phyloP scores from a whole-genome alignment of 2,329 filamentous ascomycete genomes.

The Monilinia aucupariae region DNA sequence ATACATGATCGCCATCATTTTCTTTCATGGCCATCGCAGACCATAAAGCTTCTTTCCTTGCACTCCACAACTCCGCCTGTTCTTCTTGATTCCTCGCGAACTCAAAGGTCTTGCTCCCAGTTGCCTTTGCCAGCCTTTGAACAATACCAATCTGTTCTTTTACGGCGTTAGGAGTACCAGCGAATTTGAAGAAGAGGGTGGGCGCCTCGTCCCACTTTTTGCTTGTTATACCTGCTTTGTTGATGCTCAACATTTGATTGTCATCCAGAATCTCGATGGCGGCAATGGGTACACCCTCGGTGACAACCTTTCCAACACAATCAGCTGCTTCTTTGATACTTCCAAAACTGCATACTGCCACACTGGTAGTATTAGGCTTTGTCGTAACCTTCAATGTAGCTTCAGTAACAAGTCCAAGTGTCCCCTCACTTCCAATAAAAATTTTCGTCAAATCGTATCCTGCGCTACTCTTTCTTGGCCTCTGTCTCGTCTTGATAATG shows the following conservation, averaged over 20 bases:
- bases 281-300: slow-evolving; percentile 74
- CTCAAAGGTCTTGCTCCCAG: slow-evolving; percentile 66
- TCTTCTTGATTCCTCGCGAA: slow-evolving; percentile 68
- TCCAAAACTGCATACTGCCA: slow-evolving; percentile 67
- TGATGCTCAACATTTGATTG: slow-evolving; percentile 73
- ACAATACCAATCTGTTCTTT: slow-evolving; percentile 74
- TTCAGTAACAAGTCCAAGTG: slow-evolving; percentile 85
- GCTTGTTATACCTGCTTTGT: slow-evolving; percentile 59
- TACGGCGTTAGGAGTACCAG: slow-evolving; percentile 62
- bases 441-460: slow-evolving; percentile 88
- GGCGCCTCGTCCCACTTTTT: slow-evolving; percentile 66
- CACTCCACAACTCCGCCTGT: slow-evolving; percentile 73
- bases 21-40: slow-evolving; percentile 62
- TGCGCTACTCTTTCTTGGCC: slow-evolving; percentile 82
- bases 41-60: slow-evolving; percentile 80
- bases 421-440: slow-evolving; percentile 88
- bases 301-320: slow-evolving; percentile 76
- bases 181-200: slow-evolving; percentile 81
- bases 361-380: slow-evolving; percentile 70
- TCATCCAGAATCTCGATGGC: slow-evolving; percentile 93
- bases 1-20: slow-evolving; percentile 63
- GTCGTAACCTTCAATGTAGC: slow-evolving; percentile 82
- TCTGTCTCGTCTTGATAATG: slow-evolving; percentile 80
- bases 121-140: slow-evolving; percentile 53
- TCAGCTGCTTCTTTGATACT: slow-evolving; percentile 39